These are phyloP conservation scores for Plasmodium yoelii DNA, from an alignment of 169 alveolate species.

Conservation along the genomic window DNA sequence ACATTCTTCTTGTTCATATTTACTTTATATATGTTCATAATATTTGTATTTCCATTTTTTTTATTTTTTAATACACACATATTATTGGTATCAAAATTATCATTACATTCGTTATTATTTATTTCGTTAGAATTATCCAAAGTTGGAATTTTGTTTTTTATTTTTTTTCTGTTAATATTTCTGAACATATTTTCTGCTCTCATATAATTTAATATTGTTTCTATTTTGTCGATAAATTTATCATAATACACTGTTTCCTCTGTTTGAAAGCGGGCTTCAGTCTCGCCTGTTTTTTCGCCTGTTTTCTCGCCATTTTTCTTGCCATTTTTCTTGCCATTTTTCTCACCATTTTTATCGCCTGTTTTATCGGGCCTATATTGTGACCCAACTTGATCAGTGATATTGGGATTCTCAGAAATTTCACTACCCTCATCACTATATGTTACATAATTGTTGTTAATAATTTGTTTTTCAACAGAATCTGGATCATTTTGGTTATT, in stretches of 20 bases:
- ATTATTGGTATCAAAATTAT: neutral
- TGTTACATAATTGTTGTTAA: neutral
- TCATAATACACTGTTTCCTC: neutral
- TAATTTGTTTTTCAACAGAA: neutral
- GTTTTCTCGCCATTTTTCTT: too few species aligned
- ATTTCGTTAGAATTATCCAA: neutral
- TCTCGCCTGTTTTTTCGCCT: too few species aligned
- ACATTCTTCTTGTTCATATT: conserved; percentile 17
- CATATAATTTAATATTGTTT: conserved; percentile 34
- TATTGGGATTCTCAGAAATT: too few species aligned
- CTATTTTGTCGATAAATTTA: neutral
- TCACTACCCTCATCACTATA: neutral
- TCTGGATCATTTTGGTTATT: neutral
- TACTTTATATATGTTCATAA: conserved; percentile 11
- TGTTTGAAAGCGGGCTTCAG: too few species aligned
- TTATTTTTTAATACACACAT: neutral
- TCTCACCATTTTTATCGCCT: too few species aligned
- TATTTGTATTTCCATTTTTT: neutral
- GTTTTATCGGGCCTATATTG: too few species aligned
- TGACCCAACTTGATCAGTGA: too few species aligned
- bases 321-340: too few species aligned
- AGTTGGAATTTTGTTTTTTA: neutral
- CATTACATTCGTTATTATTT: neutral
- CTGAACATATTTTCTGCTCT: conserved; percentile 7
- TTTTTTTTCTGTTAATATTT: conserved; percentile 1